phyloP scores from a whole-genome alignment of 2,329 filamentous ascomycete species.

The Arachnopeziza araneosa region DNA sequence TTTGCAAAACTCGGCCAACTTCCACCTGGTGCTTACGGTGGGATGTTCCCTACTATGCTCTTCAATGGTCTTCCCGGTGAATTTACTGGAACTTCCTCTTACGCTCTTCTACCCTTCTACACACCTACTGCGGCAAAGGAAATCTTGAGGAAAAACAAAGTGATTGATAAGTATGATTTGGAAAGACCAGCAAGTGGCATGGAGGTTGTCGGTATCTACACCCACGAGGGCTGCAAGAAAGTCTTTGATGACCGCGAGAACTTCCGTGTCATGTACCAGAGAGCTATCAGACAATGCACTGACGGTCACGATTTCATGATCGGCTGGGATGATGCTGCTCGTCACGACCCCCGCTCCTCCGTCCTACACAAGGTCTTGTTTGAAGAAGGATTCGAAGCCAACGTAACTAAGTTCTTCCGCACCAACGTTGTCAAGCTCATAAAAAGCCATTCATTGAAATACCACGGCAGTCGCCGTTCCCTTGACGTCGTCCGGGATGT shows the following conservation, averaged over 20 bases:
- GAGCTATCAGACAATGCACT: constrained; percentile 36
- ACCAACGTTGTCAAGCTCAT: constrained; percentile 39
- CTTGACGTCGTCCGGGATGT: constrained; percentile 44
- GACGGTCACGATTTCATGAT: constrained; percentile 43
- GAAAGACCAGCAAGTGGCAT: constrained; percentile 36
- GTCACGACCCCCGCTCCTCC: constrained; percentile 36
- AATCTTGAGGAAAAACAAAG: constrained; percentile 42
- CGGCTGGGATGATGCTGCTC: constrained; percentile 39
- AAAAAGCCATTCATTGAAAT: constrained; percentile 40
- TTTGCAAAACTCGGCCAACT: constrained; percentile 35
- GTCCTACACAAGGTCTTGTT: constrained; percentile 41
- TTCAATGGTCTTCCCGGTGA: constrained; percentile 42
- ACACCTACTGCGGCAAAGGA: constrained; percentile 42
- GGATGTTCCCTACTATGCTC: constrained; percentile 39
- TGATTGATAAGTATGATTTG: constrained; percentile 41
- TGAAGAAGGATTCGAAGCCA: constrained; percentile 39
- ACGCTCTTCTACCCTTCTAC: constrained; percentile 45
- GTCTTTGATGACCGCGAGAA: constrained; percentile 43
- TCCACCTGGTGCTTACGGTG: constrained; percentile 39
- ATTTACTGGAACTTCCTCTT: constrained; percentile 43
- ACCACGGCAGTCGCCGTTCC: constrained; percentile 36
- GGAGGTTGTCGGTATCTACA: constrained; percentile 42
- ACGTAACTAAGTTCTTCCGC: constrained; percentile 39
- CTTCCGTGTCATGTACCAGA: constrained; percentile 44
- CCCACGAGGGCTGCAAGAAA: constrained; percentile 43